phyloP scores from a whole-genome alignment of 805 yeast genomes.

The Kodamaea kaohsiungensis region DNA sequence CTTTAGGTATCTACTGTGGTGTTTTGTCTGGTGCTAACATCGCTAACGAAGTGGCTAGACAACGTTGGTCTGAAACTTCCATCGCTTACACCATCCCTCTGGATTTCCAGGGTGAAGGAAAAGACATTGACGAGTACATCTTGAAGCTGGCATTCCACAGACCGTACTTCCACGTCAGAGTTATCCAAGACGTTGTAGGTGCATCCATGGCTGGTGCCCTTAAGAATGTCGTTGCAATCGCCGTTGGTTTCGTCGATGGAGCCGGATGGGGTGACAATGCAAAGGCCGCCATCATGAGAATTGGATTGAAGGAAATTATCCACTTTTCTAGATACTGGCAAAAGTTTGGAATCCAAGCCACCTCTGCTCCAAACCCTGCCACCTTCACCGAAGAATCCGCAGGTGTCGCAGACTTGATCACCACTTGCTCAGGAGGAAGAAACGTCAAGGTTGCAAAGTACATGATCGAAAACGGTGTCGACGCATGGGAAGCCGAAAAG shows the following conservation, averaged over 20 bases:
- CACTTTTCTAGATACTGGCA: conserved; percentile 63
- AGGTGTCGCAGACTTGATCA: conserved; percentile 97
- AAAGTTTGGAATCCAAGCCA: conserved; percentile 54
- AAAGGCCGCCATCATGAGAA: conserved; percentile 95
- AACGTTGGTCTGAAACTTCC: conserved; percentile 97
- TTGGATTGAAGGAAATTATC: conserved; percentile 89
- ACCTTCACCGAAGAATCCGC: conserved; percentile 94
- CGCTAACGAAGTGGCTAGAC: conserved; percentile 95
- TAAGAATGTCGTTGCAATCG: conserved; percentile 93
- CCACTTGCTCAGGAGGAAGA: conserved; percentile 97
- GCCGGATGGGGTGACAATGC: conserved; percentile 99
- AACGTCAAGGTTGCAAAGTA: conserved; percentile 87
- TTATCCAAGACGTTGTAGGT: conserved; percentile 91
- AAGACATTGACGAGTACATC: conserved; percentile 69
- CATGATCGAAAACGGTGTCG: conserved; percentile 77
- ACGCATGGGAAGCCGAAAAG: conserved; percentile 81
- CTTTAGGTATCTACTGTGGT: conserved; percentile 88
- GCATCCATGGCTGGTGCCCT: conserved; percentile 96
- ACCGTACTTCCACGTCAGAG: conserved; percentile 96
- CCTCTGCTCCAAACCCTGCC: conserved; percentile 63
- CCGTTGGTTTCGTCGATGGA: conserved; percentile 97
- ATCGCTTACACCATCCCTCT: conserved; percentile 82
- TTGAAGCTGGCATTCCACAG: conserved; percentile 90
- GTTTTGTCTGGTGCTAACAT: conserved; percentile 96
- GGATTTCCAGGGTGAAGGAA: conserved; percentile 66